phyloP scores from a whole-genome alignment of 2,329 filamentous ascomycete genomes.

The Aspergillus spinulosporus region DNA sequence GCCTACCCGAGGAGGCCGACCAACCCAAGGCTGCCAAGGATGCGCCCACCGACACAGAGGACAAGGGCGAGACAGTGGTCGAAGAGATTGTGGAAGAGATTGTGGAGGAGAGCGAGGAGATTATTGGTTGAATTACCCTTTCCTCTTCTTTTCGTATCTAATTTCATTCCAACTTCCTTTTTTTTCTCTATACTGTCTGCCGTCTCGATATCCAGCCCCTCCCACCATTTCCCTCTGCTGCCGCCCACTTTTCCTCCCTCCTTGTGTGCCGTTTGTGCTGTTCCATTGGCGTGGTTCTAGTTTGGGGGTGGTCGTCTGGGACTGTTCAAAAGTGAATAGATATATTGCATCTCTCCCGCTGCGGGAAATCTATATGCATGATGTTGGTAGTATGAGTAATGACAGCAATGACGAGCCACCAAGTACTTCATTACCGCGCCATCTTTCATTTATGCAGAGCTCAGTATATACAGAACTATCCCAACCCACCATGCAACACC shows the following conservation, averaged over 20 bases:
- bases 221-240: slow-evolving; percentile 24
- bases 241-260: slow-evolving; percentile 13
- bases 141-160: slow-evolving; percentile 27
- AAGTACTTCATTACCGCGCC: slow-evolving; percentile 1
- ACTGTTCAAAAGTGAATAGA: slow-evolving; percentile 30
- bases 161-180: slow-evolving; percentile 28
- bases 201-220: slow-evolving; percentile 26
- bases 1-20: slow-evolving; percentile 65
- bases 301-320: slow-evolving; percentile 20
- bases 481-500: slow-evolving; percentile 4
- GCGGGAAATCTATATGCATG: slow-evolving; percentile 23
- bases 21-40: slow-evolving; percentile 55
- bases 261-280: slow-evolving; percentile 22
- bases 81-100: slow-evolving; percentile 89
- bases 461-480: slow-evolving; percentile 1
- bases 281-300: slow-evolving; percentile 24
- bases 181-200: slow-evolving; percentile 24
- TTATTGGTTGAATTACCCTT: slow-evolving; percentile 48
- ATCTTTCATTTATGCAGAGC: not conserved
- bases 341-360: slow-evolving; percentile 25
- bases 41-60: slow-evolving; percentile 58
- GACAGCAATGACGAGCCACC: slow-evolving; percentile 26
- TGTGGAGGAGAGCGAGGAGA: slow-evolving; percentile 79
- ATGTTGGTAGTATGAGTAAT: slow-evolving; percentile 31
- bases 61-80: slow-evolving; percentile 72